A percentile compares a stretch with the other conserved stretches of the same genome.
These are phyloP conservation scores for Helenozyma baotianmanensis DNA, from an alignment of 805 yeast genomes.

Conservation along the genomic window DNA sequence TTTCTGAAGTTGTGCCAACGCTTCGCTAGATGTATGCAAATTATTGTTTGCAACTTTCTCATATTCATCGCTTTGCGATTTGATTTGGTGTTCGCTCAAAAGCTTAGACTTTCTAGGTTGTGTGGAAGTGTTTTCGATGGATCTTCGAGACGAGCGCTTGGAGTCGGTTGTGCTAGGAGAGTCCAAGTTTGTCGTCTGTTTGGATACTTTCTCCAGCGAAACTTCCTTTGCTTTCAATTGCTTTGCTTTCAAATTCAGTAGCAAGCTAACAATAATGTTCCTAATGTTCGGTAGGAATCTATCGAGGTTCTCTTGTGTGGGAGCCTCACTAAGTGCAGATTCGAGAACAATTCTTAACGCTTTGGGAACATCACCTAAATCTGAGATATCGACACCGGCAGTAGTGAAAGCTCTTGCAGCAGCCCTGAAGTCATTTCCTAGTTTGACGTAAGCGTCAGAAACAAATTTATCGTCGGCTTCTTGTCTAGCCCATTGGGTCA, in stretches of 20 bases:
- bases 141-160: too few species aligned
- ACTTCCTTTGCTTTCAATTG: constrained; percentile 52
- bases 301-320: constrained; percentile 79
- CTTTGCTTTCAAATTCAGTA: constrained; percentile 76
- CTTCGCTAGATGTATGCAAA: constrained; percentile 36
- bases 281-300: constrained; percentile 78
- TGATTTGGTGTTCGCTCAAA: constrained; percentile 1
- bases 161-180: too few species aligned
- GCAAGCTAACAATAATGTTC: constrained; percentile 74
- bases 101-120: constrained; percentile 1
- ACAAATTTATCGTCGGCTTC: constrained; percentile 79
- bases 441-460: constrained; percentile 82
- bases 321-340: constrained; percentile 77
- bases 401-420: constrained; percentile 74
- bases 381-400: constrained; percentile 77
- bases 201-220: constrained; percentile 22
- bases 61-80: not conserved
- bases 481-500: constrained; percentile 86
- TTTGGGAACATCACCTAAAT: constrained; percentile 87
- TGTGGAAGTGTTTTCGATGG: too few species aligned
- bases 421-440: constrained; percentile 90
- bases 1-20: constrained; percentile 72
- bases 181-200: too few species aligned
- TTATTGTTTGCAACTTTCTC: not conserved
- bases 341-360: constrained; percentile 76